Evolutionary conservation across 148 eudicot genomes (phyloP), one percentile per base, ranked within the genome.

Genomic region (Simmondsia chinensis): DNA sequence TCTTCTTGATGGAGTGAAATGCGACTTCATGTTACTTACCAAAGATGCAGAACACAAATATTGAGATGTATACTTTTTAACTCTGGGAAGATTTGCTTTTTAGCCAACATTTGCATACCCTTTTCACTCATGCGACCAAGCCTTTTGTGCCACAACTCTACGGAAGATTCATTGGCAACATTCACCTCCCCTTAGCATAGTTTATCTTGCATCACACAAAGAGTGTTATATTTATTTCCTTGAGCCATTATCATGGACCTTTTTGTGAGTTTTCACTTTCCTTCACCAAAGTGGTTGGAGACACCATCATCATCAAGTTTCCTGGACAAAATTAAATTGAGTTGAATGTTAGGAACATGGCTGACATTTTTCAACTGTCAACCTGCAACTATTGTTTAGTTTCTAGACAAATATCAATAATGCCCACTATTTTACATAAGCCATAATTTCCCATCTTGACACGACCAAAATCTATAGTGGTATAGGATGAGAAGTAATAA

Each of bases 1-100:
- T 33, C 41, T 32, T 18, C 49, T 54, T 31, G 20, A 29, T 15
- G 59, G 33, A 21, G 4, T 56, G 52, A 36, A 46, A 56, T 15
- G 52, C 10, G 9, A 13, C 18, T 20, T 25, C 45, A 36, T 35
- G 33, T 56, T 56, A 20, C 25, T 56, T 56, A 2, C 36, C 37
- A 46, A 28, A 52, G 12, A 56, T 35, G 27, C 52, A 56, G 13
- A 34, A 45, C 26, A 45, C 52, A 34, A 26, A 51, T 6, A 10
- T 56, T 56, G 2, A 24, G 3, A 0, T 1, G 9, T 15, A 13
- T 15, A 35, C 45, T 46, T 35, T 17, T 12, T 0, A 54, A 22
- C 12, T 32, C 30, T 15, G 40, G 32, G 24, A 54, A 33, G 20
- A 30, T 3, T 7, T 50, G 13, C 17, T 43, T 43, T 4, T 43